Conservation (phyloP, 495 filamentous ascomycete species). For the Penicillium parvum region DNA sequence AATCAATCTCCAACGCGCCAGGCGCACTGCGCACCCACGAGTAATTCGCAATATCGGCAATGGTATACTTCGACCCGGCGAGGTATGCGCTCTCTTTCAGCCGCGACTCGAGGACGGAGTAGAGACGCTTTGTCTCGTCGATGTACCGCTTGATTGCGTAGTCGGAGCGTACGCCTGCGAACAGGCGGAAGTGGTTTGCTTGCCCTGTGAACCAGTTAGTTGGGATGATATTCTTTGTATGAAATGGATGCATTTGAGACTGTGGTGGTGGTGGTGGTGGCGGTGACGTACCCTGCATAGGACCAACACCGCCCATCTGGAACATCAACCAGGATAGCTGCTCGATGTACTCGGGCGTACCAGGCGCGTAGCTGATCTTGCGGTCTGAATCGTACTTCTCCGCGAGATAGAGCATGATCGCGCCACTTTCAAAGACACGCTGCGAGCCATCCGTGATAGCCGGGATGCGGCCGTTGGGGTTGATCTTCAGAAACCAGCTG, state of each 20-base stretch:
- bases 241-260: no score
- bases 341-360: slow-evolving; percentile 40
- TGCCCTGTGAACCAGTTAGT: slow-evolving; percentile 24
- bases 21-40: slow-evolving; percentile 29
- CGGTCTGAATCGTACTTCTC: slow-evolving; percentile 43
- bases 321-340: slow-evolving; percentile 45
- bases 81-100: slow-evolving; percentile 41
- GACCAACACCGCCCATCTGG: slow-evolving; percentile 39
- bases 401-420: slow-evolving; percentile 45
- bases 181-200: slow-evolving; percentile 40
- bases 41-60: slow-evolving; percentile 41
- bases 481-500: slow-evolving; percentile 79
- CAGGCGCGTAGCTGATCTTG: slow-evolving; percentile 40
- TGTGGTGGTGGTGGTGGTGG: no score
- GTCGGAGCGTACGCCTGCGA: slow-evolving; percentile 33
- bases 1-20: slow-evolving; percentile 24
- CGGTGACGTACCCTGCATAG: slow-evolving; percentile 37
- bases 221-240: background rate
- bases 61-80: slow-evolving; percentile 38
- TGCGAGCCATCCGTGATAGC: slow-evolving; percentile 49
- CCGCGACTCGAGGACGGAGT: slow-evolving; percentile 38
- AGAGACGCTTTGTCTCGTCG: slow-evolving; percentile 37
- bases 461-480: slow-evolving; percentile 88
- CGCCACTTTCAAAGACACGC: slow-evolving; percentile 46
- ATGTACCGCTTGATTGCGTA: slow-evolving; percentile 40